Evolutionary conservation across 768 basidiomycete species (phyloP).

Genomic region (Goffeauzyma gilvescens): DNA sequence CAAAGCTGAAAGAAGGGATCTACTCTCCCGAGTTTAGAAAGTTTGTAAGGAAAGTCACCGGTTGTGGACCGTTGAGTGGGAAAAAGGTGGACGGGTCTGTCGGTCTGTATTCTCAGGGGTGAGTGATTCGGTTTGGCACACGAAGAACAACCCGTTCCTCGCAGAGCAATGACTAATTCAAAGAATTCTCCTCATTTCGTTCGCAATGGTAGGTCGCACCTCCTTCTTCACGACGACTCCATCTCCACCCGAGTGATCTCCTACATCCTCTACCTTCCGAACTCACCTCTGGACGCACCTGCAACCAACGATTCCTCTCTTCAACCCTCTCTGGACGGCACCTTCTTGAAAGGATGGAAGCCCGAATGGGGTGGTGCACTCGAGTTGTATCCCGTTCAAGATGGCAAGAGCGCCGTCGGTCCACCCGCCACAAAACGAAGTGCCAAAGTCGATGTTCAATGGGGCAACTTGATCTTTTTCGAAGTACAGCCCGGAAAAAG

Average conservation of each 20-base stretch:
- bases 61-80: slow-evolving; percentile 78
- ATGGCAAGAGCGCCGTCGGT: slow-evolving; percentile 37
- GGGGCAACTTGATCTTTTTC: slow-evolving; percentile 36
- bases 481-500: slow-evolving; percentile 81
- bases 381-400: slow-evolving; percentile 65
- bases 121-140: too few species aligned
- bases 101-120: slow-evolving; percentile 74
- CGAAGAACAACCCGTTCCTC: too few species aligned
- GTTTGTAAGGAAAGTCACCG: slow-evolving; percentile 69
- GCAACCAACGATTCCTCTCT: slow-evolving; percentile 41
- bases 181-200: not conserved
- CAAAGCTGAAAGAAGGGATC: slow-evolving; percentile 69
- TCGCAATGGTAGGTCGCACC: slow-evolving; percentile 35
- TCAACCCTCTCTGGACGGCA: slow-evolving; percentile 15
- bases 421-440: slow-evolving; percentile 39
- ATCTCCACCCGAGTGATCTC: slow-evolving; percentile 84
- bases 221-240: slow-evolving; percentile 96
- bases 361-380: slow-evolving; percentile 81
- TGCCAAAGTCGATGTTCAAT: slow-evolving; percentile 29
- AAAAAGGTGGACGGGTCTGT: slow-evolving; percentile 88
- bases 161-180: too few species aligned
- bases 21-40: slow-evolving; percentile 65
- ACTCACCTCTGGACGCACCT: slow-evolving; percentile 17
- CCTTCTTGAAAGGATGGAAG: slow-evolving; percentile 47
- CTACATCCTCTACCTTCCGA: slow-evolving; percentile 90